Conservation (phyloP, 2,329 filamentous ascomycete species). For the Ophidiomyces ophidiicola region DNA sequence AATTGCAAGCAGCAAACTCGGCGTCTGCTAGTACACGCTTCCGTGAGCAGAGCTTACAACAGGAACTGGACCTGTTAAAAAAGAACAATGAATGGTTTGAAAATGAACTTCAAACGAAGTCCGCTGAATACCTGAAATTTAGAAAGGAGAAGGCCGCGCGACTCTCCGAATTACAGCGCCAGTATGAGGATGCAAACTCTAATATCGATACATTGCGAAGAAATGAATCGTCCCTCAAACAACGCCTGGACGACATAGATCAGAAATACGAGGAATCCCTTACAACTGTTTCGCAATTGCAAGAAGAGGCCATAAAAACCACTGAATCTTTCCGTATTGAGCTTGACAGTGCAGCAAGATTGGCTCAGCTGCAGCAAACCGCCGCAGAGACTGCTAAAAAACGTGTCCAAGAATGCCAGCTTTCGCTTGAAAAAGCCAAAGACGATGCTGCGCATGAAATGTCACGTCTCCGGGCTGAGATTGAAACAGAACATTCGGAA, state of each 20-base stretch:
- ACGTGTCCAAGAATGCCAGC: constrained; percentile 47
- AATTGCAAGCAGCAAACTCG: constrained; percentile 68
- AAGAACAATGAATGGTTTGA: constrained; percentile 91
- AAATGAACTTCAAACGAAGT: constrained; percentile 80
- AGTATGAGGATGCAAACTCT: constrained; percentile 71
- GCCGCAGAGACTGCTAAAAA: constrained; percentile 48
- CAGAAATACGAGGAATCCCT: constrained; percentile 78
- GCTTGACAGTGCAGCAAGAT: constrained; percentile 63
- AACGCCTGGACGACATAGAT: constrained; percentile 70
- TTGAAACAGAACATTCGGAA: constrained; percentile 47
- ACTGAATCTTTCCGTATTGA: constrained; percentile 81
- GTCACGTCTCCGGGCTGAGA: constrained; percentile 41
- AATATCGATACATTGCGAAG: constrained; percentile 65
- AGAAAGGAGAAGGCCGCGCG: constrained; percentile 89
- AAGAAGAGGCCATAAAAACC: constrained; percentile 68
- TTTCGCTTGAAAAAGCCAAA: constrained; percentile 45
- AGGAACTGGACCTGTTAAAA: constrained; percentile 78
- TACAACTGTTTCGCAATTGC: constrained; percentile 67
- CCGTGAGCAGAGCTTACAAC: constrained; percentile 76
- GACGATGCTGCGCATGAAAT: constrained; percentile 52
- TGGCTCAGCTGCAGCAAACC: constrained; percentile 59
- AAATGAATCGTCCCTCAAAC: constrained; percentile 66
- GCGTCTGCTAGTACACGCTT: constrained; percentile 73
- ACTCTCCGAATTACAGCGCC: constrained; percentile 75
- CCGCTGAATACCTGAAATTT: constrained; percentile 72